These are phyloP conservation scores for Fusarium gaditjirri DNA, from an alignment of 2,329 filamentous ascomycete species.

Conservation along the genomic window DNA sequence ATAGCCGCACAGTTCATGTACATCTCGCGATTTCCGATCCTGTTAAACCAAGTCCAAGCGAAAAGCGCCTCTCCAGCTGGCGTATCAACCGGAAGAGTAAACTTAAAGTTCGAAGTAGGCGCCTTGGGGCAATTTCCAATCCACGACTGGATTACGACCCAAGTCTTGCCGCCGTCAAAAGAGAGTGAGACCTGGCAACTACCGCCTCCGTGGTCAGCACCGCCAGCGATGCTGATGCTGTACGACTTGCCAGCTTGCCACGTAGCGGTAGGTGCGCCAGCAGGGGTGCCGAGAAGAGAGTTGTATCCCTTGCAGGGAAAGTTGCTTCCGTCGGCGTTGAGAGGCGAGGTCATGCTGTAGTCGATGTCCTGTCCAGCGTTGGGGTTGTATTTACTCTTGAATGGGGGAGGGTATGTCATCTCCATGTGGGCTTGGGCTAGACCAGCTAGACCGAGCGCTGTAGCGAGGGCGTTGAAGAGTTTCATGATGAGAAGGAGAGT, in stretches of 20 bases:
- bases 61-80: constrained; percentile 68
- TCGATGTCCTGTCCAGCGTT: constrained; percentile 63
- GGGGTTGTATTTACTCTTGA: constrained; percentile 63
- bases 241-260: constrained; percentile 72
- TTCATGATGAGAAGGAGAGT: constrained; percentile 19
- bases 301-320: constrained; percentile 80
- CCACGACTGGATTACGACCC: constrained; percentile 71
- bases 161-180: constrained; percentile 75
- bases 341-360: constrained; percentile 77
- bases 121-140: constrained; percentile 62
- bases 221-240: constrained; percentile 70
- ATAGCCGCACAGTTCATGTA: constrained; percentile 87
- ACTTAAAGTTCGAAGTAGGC: constrained; percentile 64
- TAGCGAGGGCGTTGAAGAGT: constrained; percentile 42
- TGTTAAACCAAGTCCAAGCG: constrained; percentile 82
- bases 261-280: constrained; percentile 64
- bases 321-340: constrained; percentile 68
- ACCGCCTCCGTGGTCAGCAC: constrained; percentile 72
- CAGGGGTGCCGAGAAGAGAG: constrained; percentile 56
- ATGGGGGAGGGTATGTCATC: constrained; percentile 62
- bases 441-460: constrained; percentile 54
- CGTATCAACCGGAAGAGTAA: constrained; percentile 66
- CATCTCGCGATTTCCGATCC: constrained; percentile 80
- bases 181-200: constrained; percentile 81
- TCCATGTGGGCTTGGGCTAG: constrained; percentile 65